Base-by-base conservation (phyloP, 768 basidiomycete genomes). In the Boletellus ananas region DNA sequence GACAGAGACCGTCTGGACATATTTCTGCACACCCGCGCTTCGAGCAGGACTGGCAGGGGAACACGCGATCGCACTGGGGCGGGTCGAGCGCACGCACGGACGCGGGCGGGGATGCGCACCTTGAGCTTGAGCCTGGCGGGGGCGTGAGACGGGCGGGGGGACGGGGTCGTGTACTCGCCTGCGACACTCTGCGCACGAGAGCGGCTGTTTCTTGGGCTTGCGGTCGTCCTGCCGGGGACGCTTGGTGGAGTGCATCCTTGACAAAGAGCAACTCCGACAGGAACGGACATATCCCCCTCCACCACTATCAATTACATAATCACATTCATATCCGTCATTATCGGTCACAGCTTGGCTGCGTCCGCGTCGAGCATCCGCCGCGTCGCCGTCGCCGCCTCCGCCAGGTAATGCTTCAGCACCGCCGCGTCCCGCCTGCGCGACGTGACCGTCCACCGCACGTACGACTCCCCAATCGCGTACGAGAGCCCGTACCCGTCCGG, bases 391-490 rank as follows among this genome's bases (percentile, higher is more conserved):
- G 90, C 89, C 2, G 92, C 85, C 70, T 89, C 86, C 0, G 78
- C 84, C 34, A 95, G 70, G 62, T 84, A 90, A 58, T 90, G 81
- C 65, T 72, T 79, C 60, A 82, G 71, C 68, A 72, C 77, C 50
- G 66, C 79, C 42, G 78, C 79, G 31, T 74, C 65, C 43, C 72
- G 38, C 70, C 81, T 85, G 57, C 77, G 54, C 47, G 85, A 86
- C 57, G 94, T 95, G 58, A 96, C 85, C 45, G 89, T 92, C 91
- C 93, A 97, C 42, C 90, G 83, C 49, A 98, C 80, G 57, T 85
- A 85, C 44, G 84, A 70, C 51, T 90, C 83, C 29, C 85, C 89
- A 61, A 99, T 94, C 3, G 90, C 77, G 70, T 99, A 98, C 29
- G 90, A 82, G 27, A 97, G 70, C 17, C 95, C 95, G 61, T 90